Evolutionary conservation across 2,329 filamentous ascomycete genomes (phyloP), one percentile per base, ranked within the genome.

Genomic region (Colletotrichum salicis): DNA sequence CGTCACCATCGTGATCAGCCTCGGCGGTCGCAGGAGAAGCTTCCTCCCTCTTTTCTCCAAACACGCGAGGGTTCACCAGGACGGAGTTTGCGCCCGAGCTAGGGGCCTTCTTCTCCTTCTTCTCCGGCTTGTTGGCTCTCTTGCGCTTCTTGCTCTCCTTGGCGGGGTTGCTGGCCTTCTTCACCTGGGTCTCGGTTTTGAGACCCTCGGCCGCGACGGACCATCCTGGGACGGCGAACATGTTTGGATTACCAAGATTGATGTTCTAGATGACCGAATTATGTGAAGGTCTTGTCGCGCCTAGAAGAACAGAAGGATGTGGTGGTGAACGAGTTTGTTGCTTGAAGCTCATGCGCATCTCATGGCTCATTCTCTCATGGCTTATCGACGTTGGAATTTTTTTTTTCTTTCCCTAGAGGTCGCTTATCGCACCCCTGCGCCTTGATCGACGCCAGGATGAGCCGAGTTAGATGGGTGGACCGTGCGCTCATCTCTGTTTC

Each of bases 161-260:
- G 75, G 86, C 85, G 77, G 86, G 89, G 75, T 83, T 79, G 71
- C 83, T 74, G 73, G 80, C 80, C 74, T 74, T 62, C 45, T 67
- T 60, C 52, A 72, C 67, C 12, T 75, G 71, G 73, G 85, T 88
- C 82, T 97, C 94, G 35, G 90, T 83, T 82, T 94, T 94, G 74
- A 97, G 89, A 64, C 84, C 85, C 75, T 91, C 89, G 73, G 92
- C 88, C 67, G 94, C 90, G 45, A 98, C 87, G 51, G 94, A 94
- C 95, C 96, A 98, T 76, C 96, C 96, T 78, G 94, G 93, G 35
- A 98, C 95, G 11, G 95, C 92, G 82, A 98, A 98, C 96, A 98
- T 96, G 68, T 58, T 75, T 64, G 64, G 41, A 29, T 22, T n/a
- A 8, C 41, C n/a, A 45, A 19, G 13, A 33, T 24, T n/a, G 8